These are phyloP conservation scores for Aspergillus pseudoglaucus DNA, from an alignment of 2,329 filamentous ascomycete genomes.

Conservation along the genomic window DNA sequence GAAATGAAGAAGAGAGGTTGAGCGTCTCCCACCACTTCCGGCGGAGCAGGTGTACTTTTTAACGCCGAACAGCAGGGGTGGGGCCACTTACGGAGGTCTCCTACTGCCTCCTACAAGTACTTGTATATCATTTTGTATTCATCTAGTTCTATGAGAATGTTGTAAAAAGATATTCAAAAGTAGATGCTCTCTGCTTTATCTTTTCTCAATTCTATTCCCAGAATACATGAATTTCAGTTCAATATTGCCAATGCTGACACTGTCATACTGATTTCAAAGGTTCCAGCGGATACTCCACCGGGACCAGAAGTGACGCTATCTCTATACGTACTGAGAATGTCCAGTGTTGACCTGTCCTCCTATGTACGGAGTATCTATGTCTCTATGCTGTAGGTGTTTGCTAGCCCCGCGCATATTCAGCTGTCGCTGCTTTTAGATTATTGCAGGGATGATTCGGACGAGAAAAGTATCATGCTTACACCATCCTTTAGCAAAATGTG, in stretches of 20 bases:
- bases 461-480: too few relatives aligned
- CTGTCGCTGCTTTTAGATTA: too few relatives aligned
- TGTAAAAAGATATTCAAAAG: background rate
- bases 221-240: too few relatives aligned
- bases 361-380: background rate
- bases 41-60: conserved; percentile 29
- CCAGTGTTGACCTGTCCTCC: background rate
- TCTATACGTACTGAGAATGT: background rate
- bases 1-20: conserved; percentile 6
- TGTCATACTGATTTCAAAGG: background rate
- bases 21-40: conserved; percentile 17
- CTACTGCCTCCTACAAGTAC: background rate
- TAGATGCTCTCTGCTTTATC: background rate
- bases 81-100: background rate
- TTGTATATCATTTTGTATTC: background rate
- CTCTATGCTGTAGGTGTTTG: too few relatives aligned
- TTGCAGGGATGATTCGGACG: too few relatives aligned
- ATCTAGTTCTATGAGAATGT: background rate
- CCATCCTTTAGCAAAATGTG: too few relatives aligned
- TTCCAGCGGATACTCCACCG: background rate
- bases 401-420: too few relatives aligned
- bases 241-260: background rate
- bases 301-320: background rate
- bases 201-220: too few relatives aligned
- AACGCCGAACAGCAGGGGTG: conserved; percentile 10